phyloP scores from a whole-genome alignment of 192 early-diverging fungal species.

The Chytriomyces sp. region DNA sequence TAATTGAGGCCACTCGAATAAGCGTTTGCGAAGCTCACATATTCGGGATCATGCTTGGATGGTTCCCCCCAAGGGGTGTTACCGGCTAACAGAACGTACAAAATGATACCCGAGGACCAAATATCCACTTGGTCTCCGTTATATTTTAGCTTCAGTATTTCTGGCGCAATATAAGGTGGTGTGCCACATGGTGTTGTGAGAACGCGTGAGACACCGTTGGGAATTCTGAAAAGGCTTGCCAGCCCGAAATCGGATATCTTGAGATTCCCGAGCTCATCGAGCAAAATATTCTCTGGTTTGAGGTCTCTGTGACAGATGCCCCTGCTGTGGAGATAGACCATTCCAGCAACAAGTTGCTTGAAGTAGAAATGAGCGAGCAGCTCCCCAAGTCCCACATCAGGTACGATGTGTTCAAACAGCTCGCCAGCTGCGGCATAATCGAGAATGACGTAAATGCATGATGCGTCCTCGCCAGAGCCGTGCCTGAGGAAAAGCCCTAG shows the following conservation, averaged over 20 bases:
- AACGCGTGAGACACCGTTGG: slow-evolving; percentile 49
- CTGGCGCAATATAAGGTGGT: slow-evolving; percentile 67
- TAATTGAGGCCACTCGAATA: slow-evolving; percentile 41
- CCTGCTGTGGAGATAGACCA: slow-evolving; percentile 61
- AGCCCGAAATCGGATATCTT: slow-evolving; percentile 77
- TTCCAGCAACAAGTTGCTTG: slow-evolving; percentile 64
- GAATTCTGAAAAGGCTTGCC: slow-evolving; percentile 64
- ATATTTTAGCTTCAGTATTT: slow-evolving; percentile 58
- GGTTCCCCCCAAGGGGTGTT: slow-evolving; percentile 75
- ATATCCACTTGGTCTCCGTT: slow-evolving; percentile 66
- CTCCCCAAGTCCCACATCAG: slow-evolving; percentile 72
- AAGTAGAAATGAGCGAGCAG: slow-evolving; percentile 76
- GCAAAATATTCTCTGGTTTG: slow-evolving; percentile 73
- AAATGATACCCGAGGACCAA: slow-evolving; percentile 72
- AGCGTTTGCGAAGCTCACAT: slow-evolving; percentile 44
- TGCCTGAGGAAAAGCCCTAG: too few relatives aligned
- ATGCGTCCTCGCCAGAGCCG: slow-evolving; percentile 62
- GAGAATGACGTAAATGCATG: slow-evolving; percentile 60
- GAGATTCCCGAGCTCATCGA: slow-evolving; percentile 60
- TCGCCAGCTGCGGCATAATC: slow-evolving; percentile 72
- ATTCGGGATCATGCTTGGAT: slow-evolving; percentile 60
- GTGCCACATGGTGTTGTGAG: slow-evolving; percentile 73
- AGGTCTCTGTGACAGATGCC: slow-evolving; percentile 72
- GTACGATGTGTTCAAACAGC: slow-evolving; percentile 71
- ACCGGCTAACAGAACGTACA: slow-evolving; percentile 70